Evolutionary conservation across 2,329 filamentous ascomycete genomes (phyloP), one percentile per base, ranked within the genome.

Genomic region (Penicillium psychrosexuale): DNA sequence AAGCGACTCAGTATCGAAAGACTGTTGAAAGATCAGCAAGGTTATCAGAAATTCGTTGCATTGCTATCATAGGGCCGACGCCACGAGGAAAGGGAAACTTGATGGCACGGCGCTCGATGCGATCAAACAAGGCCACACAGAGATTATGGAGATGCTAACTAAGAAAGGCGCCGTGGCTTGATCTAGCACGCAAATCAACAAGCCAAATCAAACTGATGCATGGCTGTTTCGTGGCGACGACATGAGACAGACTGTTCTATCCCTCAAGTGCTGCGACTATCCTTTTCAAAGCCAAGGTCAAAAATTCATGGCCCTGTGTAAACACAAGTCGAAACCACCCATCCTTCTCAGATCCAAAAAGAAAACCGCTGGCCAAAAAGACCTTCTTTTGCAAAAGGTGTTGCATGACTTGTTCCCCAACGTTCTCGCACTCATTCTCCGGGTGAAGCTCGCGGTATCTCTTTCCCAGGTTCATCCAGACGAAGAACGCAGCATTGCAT

Each of bases 401-500:
- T 37, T 73, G 64, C 59, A 75, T 70, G 8, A 72, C 61, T 22
- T 45, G 64, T 8, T 68, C 61, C 27, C 65, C 63, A 11, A 70
- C 48, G 37, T 64, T 58, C 30, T 58, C 55, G 8, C 47, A 13
- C 11, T 30, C 44, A 7, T 55, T 43, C 3, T 53, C 58, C 0
- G 66, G 61, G 24, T 69, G 65, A 12, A 61, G 30, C 24, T 66
- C 58, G 5, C 47, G 58, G 54, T 68, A 72, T 15, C 44, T 64
- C 62, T 69, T 68, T 0, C 70, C 70, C 2, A 85, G 61, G 62
- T 84, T 75, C 2, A 82, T 66, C 74, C 78, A 84, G 2, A 85
- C 58, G 61, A 85, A 85, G 61, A 84, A 83, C 0, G 80, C 82
- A 0, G 82, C 82, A 57, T 84, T 84, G 5, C 70, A 73, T 0